A percentile compares a stretch with the other conserved stretches of the same genome.
phyloP scores from a whole-genome alignment of 768 basidiomycete genomes.

The Galerina marginata region DNA sequence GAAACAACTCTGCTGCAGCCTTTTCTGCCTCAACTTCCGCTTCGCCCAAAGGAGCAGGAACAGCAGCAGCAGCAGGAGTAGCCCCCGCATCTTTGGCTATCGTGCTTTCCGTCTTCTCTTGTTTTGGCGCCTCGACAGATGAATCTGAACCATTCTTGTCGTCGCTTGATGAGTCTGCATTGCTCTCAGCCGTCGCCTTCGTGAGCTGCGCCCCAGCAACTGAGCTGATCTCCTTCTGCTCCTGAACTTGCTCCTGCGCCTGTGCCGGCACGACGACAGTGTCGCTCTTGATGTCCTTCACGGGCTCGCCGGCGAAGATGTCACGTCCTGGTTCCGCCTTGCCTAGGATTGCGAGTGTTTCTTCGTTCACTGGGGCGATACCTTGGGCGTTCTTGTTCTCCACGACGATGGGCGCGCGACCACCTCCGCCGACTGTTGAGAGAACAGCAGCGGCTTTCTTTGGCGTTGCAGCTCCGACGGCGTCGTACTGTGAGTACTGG shows the following conservation, averaged over 20 bases:
- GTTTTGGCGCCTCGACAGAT: not conserved
- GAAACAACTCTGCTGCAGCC: slow-evolving; percentile 58
- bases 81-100: slow-evolving; percentile 10
- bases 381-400: slow-evolving; percentile 33
- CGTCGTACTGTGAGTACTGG: slow-evolving; percentile 65
- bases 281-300: slow-evolving; percentile 55
- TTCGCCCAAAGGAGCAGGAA: slow-evolving; percentile 50
- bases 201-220: slow-evolving; percentile 17
- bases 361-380: slow-evolving; percentile 23
- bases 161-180: not conserved
- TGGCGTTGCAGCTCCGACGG: slow-evolving; percentile 41
- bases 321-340: slow-evolving; percentile 77
- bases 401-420: slow-evolving; percentile 59
- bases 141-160: slow-evolving; percentile 8
- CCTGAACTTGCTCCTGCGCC: slow-evolving; percentile 14
- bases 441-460: slow-evolving; percentile 41
- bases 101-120: slow-evolving; percentile 6
- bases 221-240: slow-evolving; percentile 28
- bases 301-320: slow-evolving; percentile 63
- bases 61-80: slow-evolving; percentile 13
- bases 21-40: slow-evolving; percentile 56
- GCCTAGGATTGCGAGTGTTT: slow-evolving; percentile 48
- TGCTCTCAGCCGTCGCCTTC: not conserved
- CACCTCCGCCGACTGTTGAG: slow-evolving; percentile 59
- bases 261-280: slow-evolving; percentile 13